Evolutionary conservation across 495 filamentous ascomycete genomes (phyloP), one percentile per base, ranked within the genome.

Genomic region (Lasiosphaeriaceae sp.): DNA sequence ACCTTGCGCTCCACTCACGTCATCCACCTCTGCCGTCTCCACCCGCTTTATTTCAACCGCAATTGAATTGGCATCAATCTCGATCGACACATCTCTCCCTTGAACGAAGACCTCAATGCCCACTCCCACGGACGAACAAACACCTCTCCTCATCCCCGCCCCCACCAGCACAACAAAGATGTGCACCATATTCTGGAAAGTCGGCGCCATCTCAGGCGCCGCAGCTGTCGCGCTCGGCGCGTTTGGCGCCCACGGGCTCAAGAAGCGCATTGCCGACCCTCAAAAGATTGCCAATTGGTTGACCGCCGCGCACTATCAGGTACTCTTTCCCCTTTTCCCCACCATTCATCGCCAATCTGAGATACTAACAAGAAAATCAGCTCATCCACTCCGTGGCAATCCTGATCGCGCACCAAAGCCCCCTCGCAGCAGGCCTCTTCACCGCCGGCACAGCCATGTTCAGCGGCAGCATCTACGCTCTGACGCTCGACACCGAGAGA

Each of bases 201-300:
- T 83, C 55, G 83, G 78, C 52, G 83, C 80, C 68, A 53, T 85
- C 47, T 84, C 77, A 66, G 83, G 83, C 68, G 84, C 83, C 19
- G 65, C 77, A 8, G 72, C 76, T 63, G 83, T 87, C 56, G 72
- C 67, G n/a, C 63, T 85, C 48, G 84, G 83, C 17, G 84, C 84
- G 1, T 87, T 85, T 64, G 84, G 83, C 17, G 83, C 84, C 34
- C 84, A 87, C 64, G 83, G 83, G 16, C 73, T 87, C 22, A 85
- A 83, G 67, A 76, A 75, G 48, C 65, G 66, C 52, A 79, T 84
- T 62, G 54, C 74, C 2, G 83, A 85, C 54, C 83, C 83, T n/a
- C 60, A 52, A 11, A 70, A 70, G 29, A 54, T 86, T 37, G 75
- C 74, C 23, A 83, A 76, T 60, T 87, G 80, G 73, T 57, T 59